Evolutionary conservation across 768 basidiomycete genomes (phyloP).

Genomic region (Leccinellum luteum): DNA sequence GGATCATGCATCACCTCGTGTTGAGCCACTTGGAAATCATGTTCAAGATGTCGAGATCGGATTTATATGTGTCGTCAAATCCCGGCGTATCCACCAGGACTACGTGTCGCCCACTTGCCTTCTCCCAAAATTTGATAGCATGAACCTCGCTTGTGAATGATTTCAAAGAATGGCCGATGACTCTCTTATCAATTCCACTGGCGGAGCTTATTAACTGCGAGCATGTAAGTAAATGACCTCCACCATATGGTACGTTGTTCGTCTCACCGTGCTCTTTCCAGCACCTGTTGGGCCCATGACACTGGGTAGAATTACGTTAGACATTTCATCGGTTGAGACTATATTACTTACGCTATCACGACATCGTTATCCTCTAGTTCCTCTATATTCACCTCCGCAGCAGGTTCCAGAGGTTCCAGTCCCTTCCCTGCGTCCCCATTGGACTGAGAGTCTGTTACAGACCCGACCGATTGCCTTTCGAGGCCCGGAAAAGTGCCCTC

Average conservation of each 20-base stretch:
- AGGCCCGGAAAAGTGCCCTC: background rate
- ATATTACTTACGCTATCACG: background rate
- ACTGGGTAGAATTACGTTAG: background rate
- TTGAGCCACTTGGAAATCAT: slow-evolving; percentile 17
- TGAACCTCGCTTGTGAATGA: slow-evolving; percentile 12
- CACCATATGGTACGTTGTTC: background rate
- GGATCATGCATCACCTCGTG: slow-evolving; percentile 1
- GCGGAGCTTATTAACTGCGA: background rate
- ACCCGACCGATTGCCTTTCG: no score
- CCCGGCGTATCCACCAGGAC: slow-evolving; percentile 9
- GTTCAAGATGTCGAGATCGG: slow-evolving; percentile 12
- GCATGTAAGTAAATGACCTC: background rate
- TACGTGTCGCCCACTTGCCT: background rate
- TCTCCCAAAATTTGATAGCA: slow-evolving; percentile 4
- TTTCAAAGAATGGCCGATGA: slow-evolving; percentile 2
- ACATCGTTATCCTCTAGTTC: background rate
- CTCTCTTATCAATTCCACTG: background rate
- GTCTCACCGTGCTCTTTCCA: background rate
- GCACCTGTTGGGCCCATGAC: background rate
- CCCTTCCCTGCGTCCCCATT: background rate
- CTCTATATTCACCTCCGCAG: background rate
- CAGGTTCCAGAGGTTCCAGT: background rate
- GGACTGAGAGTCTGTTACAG: background rate
- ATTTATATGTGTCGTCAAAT: slow-evolving; percentile 17
- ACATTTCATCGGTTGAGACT: background rate